Conservation (phyloP, 2,329 filamentous ascomycete genomes). For the Aspergillus pseudonomiae region DNA sequence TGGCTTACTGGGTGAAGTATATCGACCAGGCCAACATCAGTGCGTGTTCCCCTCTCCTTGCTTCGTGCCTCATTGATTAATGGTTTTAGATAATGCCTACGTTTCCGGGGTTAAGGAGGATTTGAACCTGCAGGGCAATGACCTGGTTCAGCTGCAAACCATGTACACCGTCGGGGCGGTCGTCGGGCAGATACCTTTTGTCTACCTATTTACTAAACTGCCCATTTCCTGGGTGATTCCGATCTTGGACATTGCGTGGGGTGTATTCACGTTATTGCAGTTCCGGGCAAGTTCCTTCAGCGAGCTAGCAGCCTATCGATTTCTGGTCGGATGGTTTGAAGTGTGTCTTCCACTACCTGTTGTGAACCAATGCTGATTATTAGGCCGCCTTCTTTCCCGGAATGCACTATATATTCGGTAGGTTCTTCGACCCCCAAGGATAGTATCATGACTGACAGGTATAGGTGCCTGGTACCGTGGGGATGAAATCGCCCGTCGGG, state of each 20-base stretch:
- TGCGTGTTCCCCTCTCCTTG: slow-evolving; percentile 26
- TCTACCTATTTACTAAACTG: slow-evolving; percentile 52
- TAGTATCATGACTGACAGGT: too few relatives aligned
- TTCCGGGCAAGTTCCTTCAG: slow-evolving; percentile 54
- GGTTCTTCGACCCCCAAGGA: not conserved
- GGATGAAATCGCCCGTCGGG: slow-evolving; percentile 52
- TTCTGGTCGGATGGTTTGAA: slow-evolving; percentile 59
- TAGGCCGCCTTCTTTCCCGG: slow-evolving; percentile 43
- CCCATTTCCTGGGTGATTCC: slow-evolving; percentile 57
- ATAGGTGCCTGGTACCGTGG: slow-evolving; percentile 53
- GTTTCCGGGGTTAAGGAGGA: slow-evolving; percentile 59
- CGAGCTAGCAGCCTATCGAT: slow-evolving; percentile 57
- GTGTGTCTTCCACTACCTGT: too few relatives aligned
- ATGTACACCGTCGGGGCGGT: slow-evolving; percentile 57
- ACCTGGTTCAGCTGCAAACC: slow-evolving; percentile 59
- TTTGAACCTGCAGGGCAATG: slow-evolving; percentile 54
- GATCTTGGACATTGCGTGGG: slow-evolving; percentile 57
- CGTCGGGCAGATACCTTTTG: slow-evolving; percentile 55
- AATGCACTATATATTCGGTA: slow-evolving; percentile 41
- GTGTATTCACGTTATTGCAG: slow-evolving; percentile 60
- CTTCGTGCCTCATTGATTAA: too few relatives aligned
- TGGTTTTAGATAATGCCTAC: slow-evolving; percentile 55
- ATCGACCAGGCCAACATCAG: slow-evolving; percentile 60
- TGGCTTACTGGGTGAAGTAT: slow-evolving; percentile 61
- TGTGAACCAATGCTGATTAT: too few relatives aligned